These are phyloP conservation scores for Delitschia confertaspora DNA, from an alignment of 495 filamentous ascomycete genomes.

Conservation along the genomic window DNA sequence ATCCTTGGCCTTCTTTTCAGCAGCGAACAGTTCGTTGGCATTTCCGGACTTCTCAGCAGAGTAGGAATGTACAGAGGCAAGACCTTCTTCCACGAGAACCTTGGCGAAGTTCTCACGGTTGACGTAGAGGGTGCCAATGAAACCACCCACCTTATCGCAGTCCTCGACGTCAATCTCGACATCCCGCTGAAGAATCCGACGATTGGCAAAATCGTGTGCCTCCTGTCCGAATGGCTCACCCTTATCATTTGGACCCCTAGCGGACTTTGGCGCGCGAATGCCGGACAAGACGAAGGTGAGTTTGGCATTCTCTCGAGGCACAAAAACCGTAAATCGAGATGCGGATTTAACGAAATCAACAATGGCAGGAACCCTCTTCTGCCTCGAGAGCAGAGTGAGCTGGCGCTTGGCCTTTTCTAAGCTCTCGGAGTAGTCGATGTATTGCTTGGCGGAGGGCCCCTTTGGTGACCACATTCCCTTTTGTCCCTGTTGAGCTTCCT, in stretches of 20 bases:
- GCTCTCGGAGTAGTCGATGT: constrained; percentile 82
- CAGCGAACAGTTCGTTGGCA: constrained; percentile 74
- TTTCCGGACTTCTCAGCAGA: constrained; percentile 94
- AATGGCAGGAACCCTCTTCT: constrained; percentile 85
- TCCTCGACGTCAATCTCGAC: constrained; percentile 94
- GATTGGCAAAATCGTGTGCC: constrained; percentile 81
- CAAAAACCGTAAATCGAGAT: constrained; percentile 83
- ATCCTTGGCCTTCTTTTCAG: constrained; percentile 81
- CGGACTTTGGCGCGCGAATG: constrained; percentile 84
- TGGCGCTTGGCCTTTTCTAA: constrained; percentile 93
- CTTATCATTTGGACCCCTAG: constrained; percentile 68
- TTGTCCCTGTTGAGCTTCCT: constrained; percentile 68
- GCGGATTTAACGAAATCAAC: constrained; percentile 97
- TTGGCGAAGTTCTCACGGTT: constrained; percentile 96
- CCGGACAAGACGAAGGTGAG: constrained; percentile 91
- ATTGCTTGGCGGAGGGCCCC: constrained; percentile 65
- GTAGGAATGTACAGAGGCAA: constrained; percentile 85
- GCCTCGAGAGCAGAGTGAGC: constrained; percentile 72
- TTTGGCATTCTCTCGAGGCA: constrained; percentile 89
- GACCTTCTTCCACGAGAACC: constrained; percentile 83
- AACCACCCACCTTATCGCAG: constrained; percentile 91
- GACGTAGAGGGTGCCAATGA: constrained; percentile 89
- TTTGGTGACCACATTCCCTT: constrained; percentile 94
- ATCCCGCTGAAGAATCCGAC: constrained; percentile 83
- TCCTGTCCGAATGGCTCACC: constrained; percentile 93